Base-by-base conservation (phyloP, 768 basidiomycete species). In the Leccinum subtestaceum region DNA sequence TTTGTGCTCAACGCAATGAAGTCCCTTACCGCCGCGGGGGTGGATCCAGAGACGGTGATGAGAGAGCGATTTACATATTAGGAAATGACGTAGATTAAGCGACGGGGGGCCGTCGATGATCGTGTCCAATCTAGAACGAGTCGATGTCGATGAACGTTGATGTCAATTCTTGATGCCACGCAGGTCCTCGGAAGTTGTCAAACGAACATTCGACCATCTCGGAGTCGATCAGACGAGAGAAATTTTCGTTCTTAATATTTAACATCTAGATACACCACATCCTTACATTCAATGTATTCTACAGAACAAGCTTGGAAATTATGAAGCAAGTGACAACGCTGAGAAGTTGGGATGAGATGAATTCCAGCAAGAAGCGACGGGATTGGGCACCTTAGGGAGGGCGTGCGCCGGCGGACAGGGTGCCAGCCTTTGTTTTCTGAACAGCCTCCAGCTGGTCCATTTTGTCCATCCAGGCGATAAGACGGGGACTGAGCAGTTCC, bases 11-110 rank as follows among this genome's bases (percentile, higher is more conserved):
- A 61, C 32, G 57, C 58, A 8, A 70, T 64, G 65, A 58, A 58
- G 47, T 69, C 67, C 3, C 69, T 70, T 19, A 40, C 10, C 4
- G 61, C 62, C 1, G 62, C 69, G 4, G 64, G 68, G 13, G 69
- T 69, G 6, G 59, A 69, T 32, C 58, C 65, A 15, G 67, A 69
- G 59, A 55, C 29, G 17, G 68, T 71, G 3, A 38, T 59, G 10
- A 64, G 68, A 49, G 68, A 67, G 57, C 52, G 68, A 17, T 67
- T 70, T 50, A 68, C 69, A 12, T 72, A 63, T 25, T 70, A 66
- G 53, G 46, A 31, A 40, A n/a, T n/a, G 12, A 21, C 10, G 13
- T 52, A 34, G 40, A 27, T 25, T 25, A 25, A 53, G 36, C 17
- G 27, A 19, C 12, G 27, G 36, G 4, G 13, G 11, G 17, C 48